A percentile compares a stretch with the other conserved stretches of the same genome.
These are phyloP conservation scores for Macaranga tanarius DNA, from an alignment of 441 rosid species.

Conservation along the genomic window DNA sequence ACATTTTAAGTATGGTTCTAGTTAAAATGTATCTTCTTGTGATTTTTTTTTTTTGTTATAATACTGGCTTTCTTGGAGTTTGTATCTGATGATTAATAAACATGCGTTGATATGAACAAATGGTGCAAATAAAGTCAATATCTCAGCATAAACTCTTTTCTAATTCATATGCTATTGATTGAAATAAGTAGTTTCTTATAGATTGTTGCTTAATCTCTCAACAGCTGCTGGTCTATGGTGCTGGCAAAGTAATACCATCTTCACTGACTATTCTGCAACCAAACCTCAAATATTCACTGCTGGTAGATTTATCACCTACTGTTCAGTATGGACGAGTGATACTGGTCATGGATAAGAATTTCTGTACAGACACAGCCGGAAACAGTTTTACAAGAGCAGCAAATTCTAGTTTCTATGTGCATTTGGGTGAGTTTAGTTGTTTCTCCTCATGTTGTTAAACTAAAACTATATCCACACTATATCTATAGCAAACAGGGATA, in stretches of 20 bases:
- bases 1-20: not conserved
- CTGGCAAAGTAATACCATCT: conserved; percentile 83
- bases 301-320: conserved; percentile 56
- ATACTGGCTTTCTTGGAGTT: not conserved
- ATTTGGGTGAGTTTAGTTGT: conserved; percentile 58
- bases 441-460: not conserved
- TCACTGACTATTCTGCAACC: conserved; percentile 52
- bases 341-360: conserved; percentile 65
- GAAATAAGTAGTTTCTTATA: not conserved
- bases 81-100: not conserved
- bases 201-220: conserved; percentile 22
- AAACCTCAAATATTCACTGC: conserved; percentile 62
- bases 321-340: conserved; percentile 61
- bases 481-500: not conserved
- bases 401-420: conserved; percentile 72
- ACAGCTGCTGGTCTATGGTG: conserved; percentile 89
- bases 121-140: not conserved
- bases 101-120: not conserved
- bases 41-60: not conserved
- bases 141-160: not conserved
- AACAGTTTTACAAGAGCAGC: conserved; percentile 59
- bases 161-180: not conserved
- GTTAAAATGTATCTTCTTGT: too few species aligned
- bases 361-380: conserved; percentile 79
- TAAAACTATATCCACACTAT: not conserved